phyloP scores from a whole-genome alignment of 2,329 filamentous ascomycete species.

The Eutypella sp. region DNA sequence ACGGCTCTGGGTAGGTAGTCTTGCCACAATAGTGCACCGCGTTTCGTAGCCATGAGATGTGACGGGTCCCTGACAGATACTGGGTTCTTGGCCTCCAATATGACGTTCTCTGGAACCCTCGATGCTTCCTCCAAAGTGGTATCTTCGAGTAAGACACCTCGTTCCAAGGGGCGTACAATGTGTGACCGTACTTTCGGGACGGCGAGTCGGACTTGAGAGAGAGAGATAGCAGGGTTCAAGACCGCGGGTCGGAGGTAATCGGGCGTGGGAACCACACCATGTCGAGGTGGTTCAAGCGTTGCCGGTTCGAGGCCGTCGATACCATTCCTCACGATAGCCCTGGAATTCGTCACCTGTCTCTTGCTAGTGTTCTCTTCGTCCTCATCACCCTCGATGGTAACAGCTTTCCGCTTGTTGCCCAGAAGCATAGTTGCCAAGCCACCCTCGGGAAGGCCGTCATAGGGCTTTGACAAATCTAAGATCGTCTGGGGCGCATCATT shows the following conservation, averaged over 20 bases:
- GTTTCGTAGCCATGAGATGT: slow-evolving; percentile 74
- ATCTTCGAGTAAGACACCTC: slow-evolving; percentile 51
- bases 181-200: slow-evolving; percentile 81
- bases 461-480: slow-evolving; percentile 87
- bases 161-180: slow-evolving; percentile 77
- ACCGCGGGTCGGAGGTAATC: slow-evolving; percentile 87
- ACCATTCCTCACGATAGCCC: slow-evolving; percentile 70
- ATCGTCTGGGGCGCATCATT: slow-evolving; percentile 75
- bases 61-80: slow-evolving; percentile 73
- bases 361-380: slow-evolving; percentile 54
- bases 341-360: slow-evolving; percentile 60
- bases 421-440: slow-evolving; percentile 81
- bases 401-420: slow-evolving; percentile 86
- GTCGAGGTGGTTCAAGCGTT: slow-evolving; percentile 51
- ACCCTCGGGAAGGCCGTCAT: slow-evolving; percentile 86
- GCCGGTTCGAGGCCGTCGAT: slow-evolving; percentile 75
- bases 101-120: slow-evolving; percentile 62
- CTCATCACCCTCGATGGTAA: slow-evolving; percentile 69
- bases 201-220: slow-evolving; percentile 80
- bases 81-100: slow-evolving; percentile 87
- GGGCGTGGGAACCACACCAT: slow-evolving; percentile 64
- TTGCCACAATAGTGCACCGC: slow-evolving; percentile 81
- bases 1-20: slow-evolving; percentile 85
- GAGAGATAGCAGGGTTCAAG: slow-evolving; percentile 71
- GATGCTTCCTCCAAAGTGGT: slow-evolving; percentile 55